These are phyloP conservation scores for Fusarium sp. DNA, from an alignment of 2,329 filamentous ascomycete species.

Conservation along the genomic window DNA sequence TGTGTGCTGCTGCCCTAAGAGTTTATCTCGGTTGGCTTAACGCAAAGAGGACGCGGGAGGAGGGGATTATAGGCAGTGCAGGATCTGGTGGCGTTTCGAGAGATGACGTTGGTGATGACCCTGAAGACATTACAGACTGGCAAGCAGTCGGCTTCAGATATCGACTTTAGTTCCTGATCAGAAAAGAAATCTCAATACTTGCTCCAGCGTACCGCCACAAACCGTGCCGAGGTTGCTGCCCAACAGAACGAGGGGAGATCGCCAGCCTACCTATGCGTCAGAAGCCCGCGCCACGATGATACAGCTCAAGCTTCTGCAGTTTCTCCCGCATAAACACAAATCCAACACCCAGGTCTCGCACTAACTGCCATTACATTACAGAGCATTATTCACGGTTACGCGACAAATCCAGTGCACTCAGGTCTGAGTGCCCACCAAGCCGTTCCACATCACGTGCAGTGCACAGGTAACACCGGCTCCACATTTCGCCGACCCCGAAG, in stretches of 20 bases:
- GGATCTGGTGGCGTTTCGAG: conserved; percentile 56
- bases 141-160: conserved; percentile 70
- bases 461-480: not conserved
- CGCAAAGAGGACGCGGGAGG: conserved; percentile 53
- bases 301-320: not conserved
- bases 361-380: not conserved
- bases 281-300: not conserved
- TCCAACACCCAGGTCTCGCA: not conserved
- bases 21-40: conserved; percentile 62
- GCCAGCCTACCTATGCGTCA: not conserved
- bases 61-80: conserved; percentile 60
- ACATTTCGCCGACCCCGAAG: conserved; percentile 28
- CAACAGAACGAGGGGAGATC: not conserved
- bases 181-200: not conserved
- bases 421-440: not conserved
- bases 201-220: not conserved
- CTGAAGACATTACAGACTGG: conserved; percentile 72
- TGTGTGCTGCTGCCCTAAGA: conserved; percentile 58
- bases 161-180: conserved; percentile 53
- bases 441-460: conserved; percentile 23
- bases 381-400: not conserved
- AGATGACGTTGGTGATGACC: conserved; percentile 51
- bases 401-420: not conserved
- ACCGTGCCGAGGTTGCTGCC: not conserved
- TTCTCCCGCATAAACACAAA: not conserved